Base-by-base conservation (phyloP, 2,329 filamentous ascomycete genomes). In the Colletotrichum echinochloae region DNA sequence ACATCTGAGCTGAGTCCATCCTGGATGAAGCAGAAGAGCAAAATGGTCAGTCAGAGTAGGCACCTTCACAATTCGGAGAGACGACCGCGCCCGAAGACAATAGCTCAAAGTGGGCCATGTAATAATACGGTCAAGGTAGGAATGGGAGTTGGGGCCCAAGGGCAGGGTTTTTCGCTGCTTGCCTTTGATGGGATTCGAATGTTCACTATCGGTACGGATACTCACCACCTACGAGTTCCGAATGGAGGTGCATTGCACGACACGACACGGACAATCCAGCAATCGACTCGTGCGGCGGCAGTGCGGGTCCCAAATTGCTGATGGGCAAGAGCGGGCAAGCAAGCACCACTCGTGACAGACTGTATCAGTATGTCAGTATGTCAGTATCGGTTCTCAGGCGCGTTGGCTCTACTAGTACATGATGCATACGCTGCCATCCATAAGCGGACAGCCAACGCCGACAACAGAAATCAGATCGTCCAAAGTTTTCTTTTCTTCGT, bases 121-220 rank as follows among this genome's bases (percentile, higher is more conserved):
- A 60, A 66, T 66, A 70, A 61, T 33, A 65, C 48, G 61, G 46
- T 11, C 56, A 51, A 56, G 49, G 56, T 66, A 33, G 39, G 62
- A 66, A 66, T 61, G 60, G n/a, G n/a, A 60, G 62, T 56, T 70
- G 62, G 60, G 63, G 56, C 26, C 54, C 56, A 30, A 46, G 30
- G 56, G 55, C 62, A 70, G 62, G 62, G 33, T 61, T 66, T 66
- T 49, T 46, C 52, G 33, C 66, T 66, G 66, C 46, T 54, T 48
- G 62, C 48, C 54, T 48, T 49, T 66, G 55, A 60, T 52, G 55
- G 55, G 55, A n/a, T 56, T 49, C 54, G 54, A 51, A 56, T 56
- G 51, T 49, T 56, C 18, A 44, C 18, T 44, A 20, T n/a, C 41
- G 18, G 5, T 35, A 35, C 35, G 8, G 8, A 35, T n/a, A 20